Evolutionary conservation across 352 stramenopile genomes (phyloP).

Genomic region (Paralagenidium karlingii): DNA sequence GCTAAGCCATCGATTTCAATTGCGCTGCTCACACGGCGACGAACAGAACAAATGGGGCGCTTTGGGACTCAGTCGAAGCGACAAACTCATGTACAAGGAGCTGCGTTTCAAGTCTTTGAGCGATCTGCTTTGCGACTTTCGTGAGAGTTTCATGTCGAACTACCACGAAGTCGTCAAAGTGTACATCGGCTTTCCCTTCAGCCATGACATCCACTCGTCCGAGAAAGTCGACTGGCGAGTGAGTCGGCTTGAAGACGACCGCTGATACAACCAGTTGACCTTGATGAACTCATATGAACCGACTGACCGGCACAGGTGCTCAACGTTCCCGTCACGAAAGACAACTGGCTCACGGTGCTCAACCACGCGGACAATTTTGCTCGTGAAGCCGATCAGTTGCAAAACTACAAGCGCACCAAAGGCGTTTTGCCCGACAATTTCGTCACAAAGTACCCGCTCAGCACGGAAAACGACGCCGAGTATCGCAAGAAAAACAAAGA

Average conservation of each 20-base stretch:
- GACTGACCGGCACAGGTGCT: constrained; percentile 20
- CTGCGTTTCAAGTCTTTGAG: constrained; percentile 67
- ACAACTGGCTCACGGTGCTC: constrained; percentile 30
- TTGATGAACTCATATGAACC: not conserved
- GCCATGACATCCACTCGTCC: constrained; percentile 76
- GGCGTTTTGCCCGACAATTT: constrained; percentile 52
- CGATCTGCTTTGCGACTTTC: constrained; percentile 60
- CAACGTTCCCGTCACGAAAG: constrained; percentile 35
- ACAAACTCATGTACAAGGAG: constrained; percentile 81
- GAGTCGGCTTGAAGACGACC: constrained; percentile 8
- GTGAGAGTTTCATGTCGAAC: constrained; percentile 38
- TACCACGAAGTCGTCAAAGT: constrained; percentile 63
- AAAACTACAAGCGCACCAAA: constrained; percentile 49
- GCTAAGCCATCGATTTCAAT: not conserved
- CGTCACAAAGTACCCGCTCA: constrained; percentile 38
- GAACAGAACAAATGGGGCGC: constrained; percentile 64
- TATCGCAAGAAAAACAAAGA: constrained; percentile 20
- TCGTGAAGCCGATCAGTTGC: constrained; percentile 52
- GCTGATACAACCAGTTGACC: no score
- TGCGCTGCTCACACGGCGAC: not conserved
- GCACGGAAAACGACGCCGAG: constrained; percentile 44
- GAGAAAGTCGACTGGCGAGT: constrained; percentile 81
- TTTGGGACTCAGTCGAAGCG: constrained; percentile 67
- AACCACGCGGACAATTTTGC: constrained; percentile 54
- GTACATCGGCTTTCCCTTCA: constrained; percentile 77